Base-by-base conservation (phyloP, 768 basidiomycete species). In the Macrolepiota fuliginosa region DNA sequence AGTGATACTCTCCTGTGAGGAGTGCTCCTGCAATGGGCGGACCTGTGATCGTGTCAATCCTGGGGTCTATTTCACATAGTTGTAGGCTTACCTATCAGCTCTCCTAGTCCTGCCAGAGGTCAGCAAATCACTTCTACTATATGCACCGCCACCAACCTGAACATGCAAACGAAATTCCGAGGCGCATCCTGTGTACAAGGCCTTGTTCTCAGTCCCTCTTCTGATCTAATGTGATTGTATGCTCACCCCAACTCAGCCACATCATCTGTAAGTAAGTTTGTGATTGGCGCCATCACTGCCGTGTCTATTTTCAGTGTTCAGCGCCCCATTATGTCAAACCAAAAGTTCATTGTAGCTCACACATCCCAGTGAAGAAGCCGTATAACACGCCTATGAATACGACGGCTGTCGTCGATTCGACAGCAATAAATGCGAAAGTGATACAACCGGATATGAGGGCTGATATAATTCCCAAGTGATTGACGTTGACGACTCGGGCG, bases 321-420 rank as follows among this genome's bases (percentile, higher is more conserved):
- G 29, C 50, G 35, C 9, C 25, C 19, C 50, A 19, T 6, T 19
- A 17, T 25, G 17, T 7, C 11, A 24, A 50, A 47, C 15, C 10
- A n/a, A 29, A 24, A 39, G 32, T 12, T 11, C 40, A 3, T 39
- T 24, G 35, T 15, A 12, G 50, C 57, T 35, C 13, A 58, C 57
- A 51, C 4, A 58, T 50, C 1, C 77, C 76, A 4, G 76, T 70
- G n/a, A 74, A 77, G 62, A 76, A 74, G 3, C 77, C 78, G 57
- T 76, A 78, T 15, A 79, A 63, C n/a, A 77, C 64, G 5, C 72
- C 71, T 37, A 79, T 71, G 11, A 70, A 54, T 35, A 73, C 65
- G 22, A 73, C 64, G 27, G 72, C 69, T 0, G 66, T 67, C 27
- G 67, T 61, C 27, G 61, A 64, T 24, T 67, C 70, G 29, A 73